phyloP scores from a whole-genome alignment of 805 yeast species.

The Brettanomyces anomalus region DNA sequence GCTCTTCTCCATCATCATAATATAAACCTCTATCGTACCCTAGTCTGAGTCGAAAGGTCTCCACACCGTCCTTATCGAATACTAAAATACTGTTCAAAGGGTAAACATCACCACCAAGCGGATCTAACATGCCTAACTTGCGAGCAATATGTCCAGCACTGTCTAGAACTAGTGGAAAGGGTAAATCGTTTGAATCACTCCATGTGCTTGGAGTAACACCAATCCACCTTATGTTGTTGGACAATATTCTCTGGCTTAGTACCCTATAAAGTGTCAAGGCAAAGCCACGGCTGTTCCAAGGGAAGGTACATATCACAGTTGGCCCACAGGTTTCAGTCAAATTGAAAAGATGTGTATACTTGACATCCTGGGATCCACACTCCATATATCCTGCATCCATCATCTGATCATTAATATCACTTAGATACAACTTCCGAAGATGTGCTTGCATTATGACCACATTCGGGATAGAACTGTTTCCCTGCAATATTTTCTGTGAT shows the following conservation, averaged over 20 bases:
- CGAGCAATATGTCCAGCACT: conserved; percentile 18
- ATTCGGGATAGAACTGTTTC: conserved; percentile 2
- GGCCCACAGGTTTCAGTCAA: too few relatives aligned
- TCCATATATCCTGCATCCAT: too few relatives aligned
- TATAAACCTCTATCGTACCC: conserved; percentile 19
- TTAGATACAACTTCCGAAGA: conserved; percentile 2
- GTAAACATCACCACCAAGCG: conserved; percentile 28
- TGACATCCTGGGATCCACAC: too few relatives aligned
- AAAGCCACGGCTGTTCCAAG: too few relatives aligned
- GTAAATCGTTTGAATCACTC: neutral
- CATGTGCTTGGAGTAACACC: conserved; percentile 2
- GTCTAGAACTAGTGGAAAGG: conserved; percentile 23
- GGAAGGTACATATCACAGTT: too few relatives aligned
- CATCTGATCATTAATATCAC: neutral
- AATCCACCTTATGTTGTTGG: neutral
- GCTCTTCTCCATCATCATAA: conserved; percentile 8
- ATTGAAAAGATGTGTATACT: too few relatives aligned
- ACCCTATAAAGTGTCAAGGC: too few relatives aligned
- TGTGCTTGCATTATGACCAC: conserved; percentile 6
- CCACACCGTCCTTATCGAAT: conserved; percentile 17
- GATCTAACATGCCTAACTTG: conserved; percentile 19
- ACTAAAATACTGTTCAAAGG: conserved; percentile 23
- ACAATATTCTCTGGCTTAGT: too few relatives aligned
- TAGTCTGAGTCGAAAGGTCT: conserved; percentile 15
- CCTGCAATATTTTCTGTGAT: neutral